Evolutionary conservation across 371 early-diverging fungal genomes (phyloP), one percentile per base, ranked within the genome.

Genomic region (Syncephalastrum sp.): DNA sequence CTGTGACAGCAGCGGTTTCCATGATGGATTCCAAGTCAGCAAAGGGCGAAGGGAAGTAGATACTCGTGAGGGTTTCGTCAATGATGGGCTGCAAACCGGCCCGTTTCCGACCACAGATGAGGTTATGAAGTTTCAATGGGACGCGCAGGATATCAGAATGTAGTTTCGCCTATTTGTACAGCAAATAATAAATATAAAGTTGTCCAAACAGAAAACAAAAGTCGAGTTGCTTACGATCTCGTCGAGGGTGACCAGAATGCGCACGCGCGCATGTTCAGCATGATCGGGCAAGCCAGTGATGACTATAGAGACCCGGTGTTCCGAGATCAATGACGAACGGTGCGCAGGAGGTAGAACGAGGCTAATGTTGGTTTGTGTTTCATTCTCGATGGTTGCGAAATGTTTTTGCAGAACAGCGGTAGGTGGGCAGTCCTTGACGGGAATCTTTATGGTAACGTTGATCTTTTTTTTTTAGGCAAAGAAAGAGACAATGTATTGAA

Each of bases 101-200:
- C 43, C 86, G 75, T 57, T 89, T 91, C 51, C 84, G 79, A n/a
- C 92, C 92, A n/a, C 87, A 82, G 41, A 92, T 76, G 46, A 85
- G 61, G 63, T 85, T 77, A 43, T 86, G 86, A 42, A 77, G 64
- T 56, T 82, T 81, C 41, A 68, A 57, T 12, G 75, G 79, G 13
- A 65, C 53, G 16, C 54, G 53, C 15, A 65, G 24, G 4, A 56
- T 56, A 57, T 65, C 66, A 25, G 66, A 53, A 17, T 54, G 61
- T 25, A 65, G 50, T 54, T 56, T 56, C 19, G 50, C 42, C 66
- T 64, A 64, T 27, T 41, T 14, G 56, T 42, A 41, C 2, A 15
- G 29, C 43, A 27, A 42, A 57, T 49, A 42, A 27, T 19, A 44
- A 23, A 50, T 44, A 53, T 19, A 42, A 47, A 27, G 27, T n/a